Evolutionary conservation across 176 grass and related monocot genomes (phyloP), one percentile per base, ranked within the genome.

Genomic region (Bonia amplexicaulis): DNA sequence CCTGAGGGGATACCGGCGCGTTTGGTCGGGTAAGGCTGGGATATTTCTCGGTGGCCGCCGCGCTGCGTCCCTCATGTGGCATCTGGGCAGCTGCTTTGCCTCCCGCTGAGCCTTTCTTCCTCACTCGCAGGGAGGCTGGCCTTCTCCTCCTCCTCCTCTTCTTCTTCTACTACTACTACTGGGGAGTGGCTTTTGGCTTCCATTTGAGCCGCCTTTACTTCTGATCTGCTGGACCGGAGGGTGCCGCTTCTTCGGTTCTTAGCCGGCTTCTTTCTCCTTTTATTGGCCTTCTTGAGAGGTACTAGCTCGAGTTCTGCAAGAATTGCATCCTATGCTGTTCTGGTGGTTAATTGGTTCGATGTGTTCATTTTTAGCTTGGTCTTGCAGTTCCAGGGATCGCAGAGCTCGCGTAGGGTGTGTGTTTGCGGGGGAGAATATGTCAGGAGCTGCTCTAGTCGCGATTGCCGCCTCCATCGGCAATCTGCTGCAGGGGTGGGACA

Each of bases 401-500:
- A 12, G 54, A 74, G 42, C 17, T 46, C 26, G 3, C 49, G 19
- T 13, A 47, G n/a, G 22, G 33, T 47, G 41, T 16, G 33, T 26
- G 9, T 17, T 33, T 77, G 65, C 69, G 41, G 52, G 14, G 29
- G 22, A 12, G 4, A 39, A 75, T 81, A 94, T 94, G 92, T 72
- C 84, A 41, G 87, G 92, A 2, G 87, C 92, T 72, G 87, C 66
- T 76, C 81, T 94, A 16, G 90, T 94, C 40, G 92, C 92, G 37
- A 90, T 94, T 49, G 92, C 60, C 22, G 92, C 92, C 37, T 94
- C 92, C 45, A 94, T 94, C 51, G 92, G 92, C 41, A 94, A 94
- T 68, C 83, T 94, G 87, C 66, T 94, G 40, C 92, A 94, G 83
- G 92, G 92, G 35, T 94, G 92, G 92, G 92, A 94, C 78, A 94